phyloP scores from a whole-genome alignment of 1,139 yeast species.

The Yamadazyma atlantica region DNA sequence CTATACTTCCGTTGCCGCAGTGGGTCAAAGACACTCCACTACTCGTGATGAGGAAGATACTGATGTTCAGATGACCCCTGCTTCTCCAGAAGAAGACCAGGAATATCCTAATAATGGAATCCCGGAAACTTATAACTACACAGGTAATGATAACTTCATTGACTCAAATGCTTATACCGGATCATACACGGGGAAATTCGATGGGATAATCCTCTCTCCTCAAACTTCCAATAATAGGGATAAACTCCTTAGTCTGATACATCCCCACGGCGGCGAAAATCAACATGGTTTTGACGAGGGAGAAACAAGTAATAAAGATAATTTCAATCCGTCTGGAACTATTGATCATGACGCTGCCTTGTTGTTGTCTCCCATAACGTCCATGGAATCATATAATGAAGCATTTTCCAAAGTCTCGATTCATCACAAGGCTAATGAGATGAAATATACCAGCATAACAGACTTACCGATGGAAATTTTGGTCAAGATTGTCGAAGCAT shows the following conservation, averaged over 20 bases:
- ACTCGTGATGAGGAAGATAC: constrained; percentile 2
- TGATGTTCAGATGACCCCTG: constrained; percentile 1
- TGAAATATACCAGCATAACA: constrained; percentile 8
- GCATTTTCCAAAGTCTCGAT: constrained; percentile 5
- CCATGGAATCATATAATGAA: constrained; percentile 26
- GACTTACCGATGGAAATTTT: constrained; percentile 44
- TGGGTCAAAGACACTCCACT: neutral
- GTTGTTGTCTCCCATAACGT: constrained; percentile 36
- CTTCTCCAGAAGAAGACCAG: neutral
- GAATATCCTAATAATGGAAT: neutral
- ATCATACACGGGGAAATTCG: constrained; percentile 5
- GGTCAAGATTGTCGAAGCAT: constrained; percentile 43
- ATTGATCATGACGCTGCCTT: constrained; percentile 19
- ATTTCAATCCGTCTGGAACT: constrained; percentile 5
- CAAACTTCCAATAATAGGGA: constrained; percentile 7
- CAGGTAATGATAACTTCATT: neutral
- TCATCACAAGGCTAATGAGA: constrained; percentile 8
- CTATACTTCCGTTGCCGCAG: constrained; percentile 7
- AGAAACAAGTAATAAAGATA: neutral
- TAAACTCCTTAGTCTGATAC: neutral
- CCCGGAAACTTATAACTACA: neutral
- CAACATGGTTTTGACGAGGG: too few species aligned
- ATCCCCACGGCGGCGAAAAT: too few species aligned
- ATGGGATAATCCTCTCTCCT: constrained; percentile 11
- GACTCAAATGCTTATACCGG: constrained; percentile 1